phyloP scores from a whole-genome alignment of 2,329 filamentous ascomycete species.

The Alternaria sp. region DNA sequence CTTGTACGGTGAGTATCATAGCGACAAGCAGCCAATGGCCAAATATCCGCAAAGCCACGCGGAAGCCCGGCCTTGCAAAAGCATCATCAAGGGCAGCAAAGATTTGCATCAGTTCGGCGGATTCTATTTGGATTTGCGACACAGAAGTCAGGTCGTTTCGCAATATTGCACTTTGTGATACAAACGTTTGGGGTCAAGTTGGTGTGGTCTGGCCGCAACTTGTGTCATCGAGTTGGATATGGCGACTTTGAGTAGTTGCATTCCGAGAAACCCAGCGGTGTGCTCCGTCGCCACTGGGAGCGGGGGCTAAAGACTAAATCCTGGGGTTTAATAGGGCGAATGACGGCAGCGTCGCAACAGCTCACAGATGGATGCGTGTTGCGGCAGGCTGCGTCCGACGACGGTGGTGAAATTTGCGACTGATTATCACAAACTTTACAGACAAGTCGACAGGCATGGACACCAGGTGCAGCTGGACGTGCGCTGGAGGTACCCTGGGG shows the following conservation, averaged over 20 bases:
- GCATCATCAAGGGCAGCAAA: neutral
- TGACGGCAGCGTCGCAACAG: constrained; percentile 12
- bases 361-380: constrained; percentile 25
- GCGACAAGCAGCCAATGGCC: constrained; percentile 1
- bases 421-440: constrained; percentile 28
- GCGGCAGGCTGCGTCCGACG: constrained; percentile 25
- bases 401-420: constrained; percentile 5
- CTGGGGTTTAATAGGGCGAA: constrained; percentile 26
- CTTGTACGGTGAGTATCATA: neutral
- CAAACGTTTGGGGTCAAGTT: neutral
- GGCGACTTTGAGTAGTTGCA: constrained; percentile 16
- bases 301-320: constrained; percentile 28
- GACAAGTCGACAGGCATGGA: constrained; percentile 19
- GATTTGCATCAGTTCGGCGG: neutral
- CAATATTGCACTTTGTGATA: neutral
- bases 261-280: constrained; percentile 38
- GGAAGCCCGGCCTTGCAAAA: constrained; percentile 9
- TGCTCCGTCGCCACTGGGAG: constrained; percentile 26
- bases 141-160: neutral
- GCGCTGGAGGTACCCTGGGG: constrained; percentile 13
- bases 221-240: neutral
- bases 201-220: too few species aligned
- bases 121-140: neutral
- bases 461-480: constrained; percentile 11
- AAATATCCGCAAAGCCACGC: constrained; percentile 1